Evolutionary conservation across 2,329 filamentous ascomycete genomes (phyloP).

Genomic region (Rhynchosporium graminicola): DNA sequence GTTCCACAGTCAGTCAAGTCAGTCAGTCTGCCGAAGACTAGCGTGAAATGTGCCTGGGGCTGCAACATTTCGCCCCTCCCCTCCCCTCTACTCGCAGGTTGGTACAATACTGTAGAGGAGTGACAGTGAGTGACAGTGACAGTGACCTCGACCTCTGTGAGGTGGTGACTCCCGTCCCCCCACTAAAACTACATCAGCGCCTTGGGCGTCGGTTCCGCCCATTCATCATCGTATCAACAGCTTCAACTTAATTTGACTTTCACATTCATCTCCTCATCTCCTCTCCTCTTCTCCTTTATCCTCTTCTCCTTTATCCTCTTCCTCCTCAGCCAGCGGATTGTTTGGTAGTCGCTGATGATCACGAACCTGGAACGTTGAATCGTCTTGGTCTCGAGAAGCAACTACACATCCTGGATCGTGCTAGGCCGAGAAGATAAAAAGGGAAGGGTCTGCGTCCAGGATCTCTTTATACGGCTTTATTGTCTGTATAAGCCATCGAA

Average conservation of each 20-base stretch:
- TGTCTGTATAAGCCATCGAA: constrained; percentile 16
- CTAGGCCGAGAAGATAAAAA: neutral
- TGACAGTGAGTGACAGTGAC: too few relatives aligned
- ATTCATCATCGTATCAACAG: constrained; percentile 18
- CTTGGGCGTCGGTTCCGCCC: constrained; percentile 26
- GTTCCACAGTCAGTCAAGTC: too few relatives aligned
- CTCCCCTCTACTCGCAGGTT: neutral
- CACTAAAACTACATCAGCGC: constrained; percentile 26
- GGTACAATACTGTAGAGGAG: too few relatives aligned
- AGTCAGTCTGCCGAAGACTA: too few relatives aligned
- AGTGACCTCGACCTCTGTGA: too few relatives aligned
- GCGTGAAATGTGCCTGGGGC: too few relatives aligned
- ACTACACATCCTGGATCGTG: neutral
- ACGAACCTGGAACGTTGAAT: neutral
- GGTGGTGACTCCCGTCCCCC: neutral
- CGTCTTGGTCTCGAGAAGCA: too few relatives aligned
- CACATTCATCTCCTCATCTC: neutral
- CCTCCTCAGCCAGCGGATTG: neutral
- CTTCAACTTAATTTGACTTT: neutral
- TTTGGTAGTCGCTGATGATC: neutral
- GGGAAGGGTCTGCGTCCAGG: neutral
- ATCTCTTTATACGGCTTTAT: constrained; percentile 20
- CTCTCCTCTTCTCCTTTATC: neutral
- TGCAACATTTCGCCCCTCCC: constrained; percentile 13
- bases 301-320: neutral